Evolutionary conservation across 257 asterid species (phyloP).

Genomic region (Solanum ossicruentum): DNA sequence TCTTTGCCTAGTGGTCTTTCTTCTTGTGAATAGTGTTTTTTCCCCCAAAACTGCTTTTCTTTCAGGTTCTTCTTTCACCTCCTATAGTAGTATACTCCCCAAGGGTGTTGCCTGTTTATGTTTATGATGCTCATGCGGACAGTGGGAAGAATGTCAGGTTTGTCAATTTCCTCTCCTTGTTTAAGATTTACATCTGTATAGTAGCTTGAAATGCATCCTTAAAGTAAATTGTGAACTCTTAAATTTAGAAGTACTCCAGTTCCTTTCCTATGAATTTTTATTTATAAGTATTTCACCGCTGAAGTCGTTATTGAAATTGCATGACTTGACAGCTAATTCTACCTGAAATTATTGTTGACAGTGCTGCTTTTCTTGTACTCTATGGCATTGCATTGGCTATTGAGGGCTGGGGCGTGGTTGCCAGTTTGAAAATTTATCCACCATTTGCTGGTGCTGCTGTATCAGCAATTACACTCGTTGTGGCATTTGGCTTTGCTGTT

Average conservation of each 20-base stretch:
- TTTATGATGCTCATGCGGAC: slow-evolving; percentile 99
- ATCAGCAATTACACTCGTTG: slow-evolving; percentile 93
- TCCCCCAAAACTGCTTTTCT: background rate
- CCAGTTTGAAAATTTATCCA: slow-evolving; percentile 93
- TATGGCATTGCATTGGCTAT: slow-evolving; percentile 89
- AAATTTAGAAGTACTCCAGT: background rate
- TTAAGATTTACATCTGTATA: background rate
- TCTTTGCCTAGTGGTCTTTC: background rate
- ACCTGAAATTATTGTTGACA: slow-evolving; percentile 12
- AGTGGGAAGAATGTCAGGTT: slow-evolving; percentile 98
- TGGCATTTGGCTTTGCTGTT: slow-evolving; percentile 96
- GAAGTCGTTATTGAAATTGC: background rate
- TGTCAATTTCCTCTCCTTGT: background rate
- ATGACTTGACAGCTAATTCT: background rate
- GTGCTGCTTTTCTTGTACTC: slow-evolving; percentile 97
- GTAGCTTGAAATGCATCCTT: background rate
- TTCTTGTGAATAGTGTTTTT: background rate
- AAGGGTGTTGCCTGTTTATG: slow-evolving; percentile 92
- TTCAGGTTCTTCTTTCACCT: slow-evolving; percentile 97
- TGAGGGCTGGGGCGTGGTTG: slow-evolving; percentile 99
- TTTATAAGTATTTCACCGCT: background rate
- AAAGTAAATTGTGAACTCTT: background rate
- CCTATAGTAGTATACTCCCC: slow-evolving; percentile 98
- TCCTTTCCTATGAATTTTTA: background rate
- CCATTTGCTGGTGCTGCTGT: slow-evolving; percentile 99